Conservation (phyloP, 768 basidiomycete species). For the Rhizopogon vinicolor region DNA sequence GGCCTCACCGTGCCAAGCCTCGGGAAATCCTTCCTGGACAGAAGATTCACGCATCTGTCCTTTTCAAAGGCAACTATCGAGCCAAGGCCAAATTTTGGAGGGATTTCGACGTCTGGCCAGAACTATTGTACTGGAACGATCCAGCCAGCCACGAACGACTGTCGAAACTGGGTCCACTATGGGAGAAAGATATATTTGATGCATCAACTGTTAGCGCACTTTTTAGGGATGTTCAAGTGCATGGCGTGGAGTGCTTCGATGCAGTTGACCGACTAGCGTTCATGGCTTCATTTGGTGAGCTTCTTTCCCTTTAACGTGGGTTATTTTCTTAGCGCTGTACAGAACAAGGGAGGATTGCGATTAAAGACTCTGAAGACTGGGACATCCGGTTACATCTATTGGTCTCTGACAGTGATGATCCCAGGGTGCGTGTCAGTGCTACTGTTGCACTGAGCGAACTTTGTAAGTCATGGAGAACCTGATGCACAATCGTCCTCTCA, state of each 20-base stretch:
- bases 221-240: neutral
- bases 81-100: slow-evolving; percentile 7
- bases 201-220: neutral
- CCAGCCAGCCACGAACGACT: slow-evolving; percentile 6
- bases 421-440: slow-evolving; percentile 2
- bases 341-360: slow-evolving; percentile 4
- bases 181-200: slow-evolving; percentile 9
- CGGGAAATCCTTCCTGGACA: slow-evolving; percentile 7
- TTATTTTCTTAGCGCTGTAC: neutral
- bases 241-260: neutral
- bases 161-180: slow-evolving; percentile 2
- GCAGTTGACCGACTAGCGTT: slow-evolving; percentile 6
- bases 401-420: neutral
- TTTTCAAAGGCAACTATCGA: slow-evolving; percentile 5
- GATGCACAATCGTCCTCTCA: neutral
- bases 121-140: slow-evolving; percentile 10
- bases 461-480: neutral
- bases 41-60: slow-evolving; percentile 8
- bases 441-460: neutral
- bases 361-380: neutral
- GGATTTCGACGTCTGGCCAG: slow-evolving; percentile 6
- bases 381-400: neutral
- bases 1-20: neutral
- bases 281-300: slow-evolving; percentile 6
- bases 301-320: neutral